phyloP scores from a whole-genome alignment of 306 rosid species.

The Quercus dentata region DNA sequence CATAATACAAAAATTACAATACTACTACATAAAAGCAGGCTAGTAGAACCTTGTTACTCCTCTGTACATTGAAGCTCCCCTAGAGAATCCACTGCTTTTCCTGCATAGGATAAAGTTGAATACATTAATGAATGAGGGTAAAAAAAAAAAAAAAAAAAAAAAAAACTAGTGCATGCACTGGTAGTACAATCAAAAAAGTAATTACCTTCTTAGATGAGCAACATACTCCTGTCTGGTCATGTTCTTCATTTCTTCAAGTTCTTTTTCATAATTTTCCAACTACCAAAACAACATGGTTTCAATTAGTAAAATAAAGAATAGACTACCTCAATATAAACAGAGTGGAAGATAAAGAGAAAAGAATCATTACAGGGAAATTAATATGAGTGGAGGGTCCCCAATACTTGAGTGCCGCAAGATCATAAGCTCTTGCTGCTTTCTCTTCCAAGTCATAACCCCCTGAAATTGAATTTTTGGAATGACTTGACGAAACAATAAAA shows the following conservation, averaged over 20 bases:
- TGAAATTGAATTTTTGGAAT: slow-evolving; percentile 44
- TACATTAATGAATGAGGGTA: background rate
- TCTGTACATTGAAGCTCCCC: slow-evolving; percentile 90
- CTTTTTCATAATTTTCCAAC: slow-evolving; percentile 73
- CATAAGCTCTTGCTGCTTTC: slow-evolving; percentile 94
- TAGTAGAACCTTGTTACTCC: slow-evolving; percentile 86
- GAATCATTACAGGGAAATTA: slow-evolving; percentile 68
- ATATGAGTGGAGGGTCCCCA: slow-evolving; percentile 97
- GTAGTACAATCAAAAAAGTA: background rate
- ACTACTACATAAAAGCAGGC: slow-evolving; percentile 10
- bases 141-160: background rate
- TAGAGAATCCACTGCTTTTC: slow-evolving; percentile 91
- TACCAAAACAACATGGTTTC: slow-evolving; percentile 26
- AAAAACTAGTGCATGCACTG: background rate
- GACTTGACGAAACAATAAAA: slow-evolving; percentile 15
- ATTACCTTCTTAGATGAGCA: slow-evolving; percentile 83
- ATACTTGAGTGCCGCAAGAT: slow-evolving; percentile 94
- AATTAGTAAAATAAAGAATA: background rate
- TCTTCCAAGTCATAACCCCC: slow-evolving; percentile 98
- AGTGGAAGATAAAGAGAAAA: slow-evolving; percentile 10
- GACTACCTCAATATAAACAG: background rate
- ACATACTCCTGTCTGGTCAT: slow-evolving; percentile 88
- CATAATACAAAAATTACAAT: slow-evolving; percentile 1
- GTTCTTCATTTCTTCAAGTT: slow-evolving; percentile 78
- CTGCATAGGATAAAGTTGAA: slow-evolving; percentile 33